Evolutionary conservation across 208 protist species (phyloP).

Genomic region (Perkinsela sp.): DNA sequence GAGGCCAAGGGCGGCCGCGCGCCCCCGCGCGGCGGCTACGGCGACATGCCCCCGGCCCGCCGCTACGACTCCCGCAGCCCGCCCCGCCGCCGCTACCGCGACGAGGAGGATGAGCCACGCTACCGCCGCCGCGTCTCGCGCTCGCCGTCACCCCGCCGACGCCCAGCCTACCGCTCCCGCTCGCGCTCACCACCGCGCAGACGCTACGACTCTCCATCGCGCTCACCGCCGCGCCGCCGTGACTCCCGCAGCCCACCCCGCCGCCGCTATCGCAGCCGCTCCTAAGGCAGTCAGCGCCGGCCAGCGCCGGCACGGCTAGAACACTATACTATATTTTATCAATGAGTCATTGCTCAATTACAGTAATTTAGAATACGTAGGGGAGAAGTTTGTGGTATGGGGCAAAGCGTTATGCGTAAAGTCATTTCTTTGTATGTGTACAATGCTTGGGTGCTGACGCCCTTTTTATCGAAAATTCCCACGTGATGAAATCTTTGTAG

Average conservation of each 20-base stretch:
- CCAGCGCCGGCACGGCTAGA: too few species aligned
- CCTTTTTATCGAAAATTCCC: too few species aligned
- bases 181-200: neutral
- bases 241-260: neutral
- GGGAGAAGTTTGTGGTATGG: too few species aligned
- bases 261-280: neutral
- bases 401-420: too few species aligned
- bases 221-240: neutral
- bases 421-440: too few species aligned
- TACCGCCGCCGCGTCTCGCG: neutral
- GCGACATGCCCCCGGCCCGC: neutral
- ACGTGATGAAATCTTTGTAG: too few species aligned
- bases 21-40: neutral
- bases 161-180: neutral
- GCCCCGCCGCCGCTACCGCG: neutral
- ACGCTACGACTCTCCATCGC: neutral
- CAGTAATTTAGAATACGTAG: too few species aligned
- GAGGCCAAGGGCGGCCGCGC: neutral
- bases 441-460: too few species aligned
- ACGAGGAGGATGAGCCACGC: constrained; percentile 1
- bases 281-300: too few species aligned
- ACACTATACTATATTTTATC: too few species aligned
- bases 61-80: neutral
- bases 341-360: too few species aligned
- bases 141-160: neutral